Base-by-base conservation (phyloP, 192 early-diverging fungal species). In the Umbelopsis isabellina region DNA sequence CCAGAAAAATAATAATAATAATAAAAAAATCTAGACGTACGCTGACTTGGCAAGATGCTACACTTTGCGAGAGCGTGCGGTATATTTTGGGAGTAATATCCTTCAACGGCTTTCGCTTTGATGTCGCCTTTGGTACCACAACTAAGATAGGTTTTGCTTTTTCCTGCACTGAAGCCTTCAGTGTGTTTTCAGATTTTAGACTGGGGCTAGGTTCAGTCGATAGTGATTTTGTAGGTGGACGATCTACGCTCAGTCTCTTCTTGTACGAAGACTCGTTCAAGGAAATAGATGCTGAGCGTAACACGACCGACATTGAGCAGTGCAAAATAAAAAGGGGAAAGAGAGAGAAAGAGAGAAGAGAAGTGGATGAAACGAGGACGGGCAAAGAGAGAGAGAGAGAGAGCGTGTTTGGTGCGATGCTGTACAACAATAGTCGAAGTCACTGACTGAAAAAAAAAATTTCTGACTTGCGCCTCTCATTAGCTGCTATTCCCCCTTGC, bases 351-450 rank as follows among this genome's bases (percentile, higher is more conserved):
- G 55, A 61, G 55, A 61, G 22, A 23, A 30, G 33, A 61, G 33
- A 35, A 16, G 27, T 16, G 55, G 55, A 61, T 35, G 16, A 21
- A 22, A 21, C 25, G 25, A 52, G 51, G 55, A 27, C 27, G 25
- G 55, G 33, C 27, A 18, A 61, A 55, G 55, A 61, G 55, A 61
- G 55, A 18, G 23, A n/a, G n/a, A n/a, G n/a, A 61, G 25, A 15
- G 27, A 61, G 30, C 27, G 30, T 35, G 25, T 41, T 41, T 41
- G 37, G 37, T 41, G 16, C 25, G 25, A 27, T 61, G 55, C 55
- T 61, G 55, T 61, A 61, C 55, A 61, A 61, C 55, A 61, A 61
- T 61, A 35, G 27, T 61, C 55, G 55, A 61, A 61, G 55, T 61
- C 55, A 61, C 55, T 61, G 5, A 41, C 37, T 52, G 18, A 22